Base-by-base conservation (phyloP, 2,329 filamentous ascomycete species). In the Hymenoscyphus scutula region DNA sequence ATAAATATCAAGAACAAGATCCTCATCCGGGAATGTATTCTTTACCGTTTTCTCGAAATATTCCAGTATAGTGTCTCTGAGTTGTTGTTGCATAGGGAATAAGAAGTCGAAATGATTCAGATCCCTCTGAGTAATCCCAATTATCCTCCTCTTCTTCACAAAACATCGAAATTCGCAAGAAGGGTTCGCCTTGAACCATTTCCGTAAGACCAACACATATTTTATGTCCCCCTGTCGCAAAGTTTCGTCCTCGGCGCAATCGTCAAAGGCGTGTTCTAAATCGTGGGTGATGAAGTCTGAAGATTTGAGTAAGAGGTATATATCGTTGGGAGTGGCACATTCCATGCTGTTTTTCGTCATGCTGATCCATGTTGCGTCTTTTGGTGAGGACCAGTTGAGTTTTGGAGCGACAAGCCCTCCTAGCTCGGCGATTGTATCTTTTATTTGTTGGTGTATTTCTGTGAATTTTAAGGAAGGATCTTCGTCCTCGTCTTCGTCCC, bases 91-190 rank as follows among this genome's bases (percentile, higher is more conserved):
- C 76, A 97, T 74, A 0, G 73, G 76, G 17, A 78, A 74, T 4
- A 98, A 81, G 74, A 97, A 99, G 13, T 89, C 86, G 75, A 94
- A 98, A 77, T 95, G 85, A 72, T 96, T 97, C 58, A 94, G 82
- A 74, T 98, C 94, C 5, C 95, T 86, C 77, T 98, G 95, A 37
- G 89, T 90, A 62, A 98, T 87, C 64, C 87, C 92, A 48, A 99
- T 82, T 17, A 99, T 81, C 60, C 85, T 85, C 11, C 91, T 83
- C 62, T 92, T 82, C 70, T 94, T 91, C 45, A 98, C 95, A 73
- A 98, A 99, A 75, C 93, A 97, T 27, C 95, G 86, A 76, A 99
- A 99, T 75, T 99, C 95, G 63, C 97, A 85, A 0, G 92, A 90
- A 0, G 93, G 92, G 74, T 97, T 95, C 60, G 95, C 87, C 66